Percentiles rank a stretch among this genome's conserved stretches.
These are phyloP conservation scores for Ceratocystis huliohia DNA, from an alignment of 2,329 filamentous ascomycete species.

Conservation along the genomic window DNA sequence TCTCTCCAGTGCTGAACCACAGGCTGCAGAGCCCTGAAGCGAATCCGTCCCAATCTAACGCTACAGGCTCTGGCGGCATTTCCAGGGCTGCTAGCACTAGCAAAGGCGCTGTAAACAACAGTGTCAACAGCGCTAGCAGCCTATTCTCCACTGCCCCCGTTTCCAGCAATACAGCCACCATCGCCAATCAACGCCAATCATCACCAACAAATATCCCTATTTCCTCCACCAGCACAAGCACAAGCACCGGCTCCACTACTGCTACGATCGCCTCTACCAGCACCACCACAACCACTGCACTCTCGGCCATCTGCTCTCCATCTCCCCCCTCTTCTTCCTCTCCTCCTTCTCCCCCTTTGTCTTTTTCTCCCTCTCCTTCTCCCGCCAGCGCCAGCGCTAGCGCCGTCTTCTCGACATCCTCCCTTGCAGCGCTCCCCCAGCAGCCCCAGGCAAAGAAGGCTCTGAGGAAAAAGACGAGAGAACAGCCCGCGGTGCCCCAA, in stretches of 20 bases:
- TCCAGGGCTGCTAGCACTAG: neutral
- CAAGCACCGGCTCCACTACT: neutral
- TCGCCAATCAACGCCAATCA: neutral
- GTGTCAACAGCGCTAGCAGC: neutral
- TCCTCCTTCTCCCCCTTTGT: neutral
- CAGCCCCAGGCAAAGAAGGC: neutral
- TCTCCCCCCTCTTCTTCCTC: neutral
- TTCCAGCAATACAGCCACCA: neutral
- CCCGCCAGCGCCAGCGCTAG: conserved; percentile 2
- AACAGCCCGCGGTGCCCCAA: neutral
- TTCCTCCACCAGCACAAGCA: neutral
- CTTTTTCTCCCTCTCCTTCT: neutral
- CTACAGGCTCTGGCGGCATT: neutral
- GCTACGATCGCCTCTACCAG: neutral
- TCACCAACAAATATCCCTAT: conserved; percentile 5
- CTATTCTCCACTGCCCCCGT: no score
- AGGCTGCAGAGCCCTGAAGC: conserved; percentile 5
- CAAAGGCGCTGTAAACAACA: neutral
- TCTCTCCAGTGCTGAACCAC: neutral
- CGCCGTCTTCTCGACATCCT: neutral
- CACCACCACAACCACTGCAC: neutral
- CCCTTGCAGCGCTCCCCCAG: conserved; percentile 4
- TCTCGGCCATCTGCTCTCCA: neutral
- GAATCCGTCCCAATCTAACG: neutral
- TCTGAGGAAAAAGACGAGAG: neutral